phyloP scores from a whole-genome alignment of 2,329 filamentous ascomycete species.

The Rutstroemia sp. region DNA sequence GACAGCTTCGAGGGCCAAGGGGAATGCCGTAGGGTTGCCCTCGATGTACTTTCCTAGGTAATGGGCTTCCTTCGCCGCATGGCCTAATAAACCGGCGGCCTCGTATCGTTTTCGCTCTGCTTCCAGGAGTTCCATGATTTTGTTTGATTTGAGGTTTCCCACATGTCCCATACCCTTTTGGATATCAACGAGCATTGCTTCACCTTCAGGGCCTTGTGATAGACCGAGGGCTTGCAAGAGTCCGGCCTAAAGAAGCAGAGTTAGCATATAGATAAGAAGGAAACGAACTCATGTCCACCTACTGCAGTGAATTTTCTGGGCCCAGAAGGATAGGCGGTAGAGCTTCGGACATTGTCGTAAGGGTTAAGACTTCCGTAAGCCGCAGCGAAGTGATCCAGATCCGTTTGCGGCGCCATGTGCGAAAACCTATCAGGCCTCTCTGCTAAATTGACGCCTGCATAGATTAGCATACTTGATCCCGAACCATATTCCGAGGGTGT shows the following conservation, averaged over 20 bases:
- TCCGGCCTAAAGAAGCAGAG: not conserved
- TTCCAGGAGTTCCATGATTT: not conserved
- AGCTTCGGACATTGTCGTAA: not conserved
- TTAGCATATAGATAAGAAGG: not conserved
- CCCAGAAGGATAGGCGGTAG: not conserved
- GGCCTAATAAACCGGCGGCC: not conserved
- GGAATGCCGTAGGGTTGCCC: not conserved
- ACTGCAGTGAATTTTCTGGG: too few relatives aligned
- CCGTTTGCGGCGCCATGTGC: conserved; percentile 6
- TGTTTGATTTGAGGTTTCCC: not conserved
- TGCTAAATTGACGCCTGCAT: conserved; percentile 3
- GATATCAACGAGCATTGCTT: not conserved
- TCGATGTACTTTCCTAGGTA: not conserved
- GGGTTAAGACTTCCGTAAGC: not conserved
- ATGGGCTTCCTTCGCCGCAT: not conserved
- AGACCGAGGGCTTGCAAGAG: not conserved
- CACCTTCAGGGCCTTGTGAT: not conserved
- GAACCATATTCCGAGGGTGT: too few relatives aligned
- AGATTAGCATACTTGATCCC: not conserved
- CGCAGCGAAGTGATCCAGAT: conserved; percentile 3
- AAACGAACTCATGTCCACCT: not conserved
- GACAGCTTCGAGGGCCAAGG: not conserved
- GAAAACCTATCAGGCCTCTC: conserved; percentile 4
- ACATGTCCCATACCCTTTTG: not conserved
- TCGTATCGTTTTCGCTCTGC: not conserved